Base-by-base conservation (phyloP, 768 basidiomycete genomes). In the Pleurotus citrinopileatus region DNA sequence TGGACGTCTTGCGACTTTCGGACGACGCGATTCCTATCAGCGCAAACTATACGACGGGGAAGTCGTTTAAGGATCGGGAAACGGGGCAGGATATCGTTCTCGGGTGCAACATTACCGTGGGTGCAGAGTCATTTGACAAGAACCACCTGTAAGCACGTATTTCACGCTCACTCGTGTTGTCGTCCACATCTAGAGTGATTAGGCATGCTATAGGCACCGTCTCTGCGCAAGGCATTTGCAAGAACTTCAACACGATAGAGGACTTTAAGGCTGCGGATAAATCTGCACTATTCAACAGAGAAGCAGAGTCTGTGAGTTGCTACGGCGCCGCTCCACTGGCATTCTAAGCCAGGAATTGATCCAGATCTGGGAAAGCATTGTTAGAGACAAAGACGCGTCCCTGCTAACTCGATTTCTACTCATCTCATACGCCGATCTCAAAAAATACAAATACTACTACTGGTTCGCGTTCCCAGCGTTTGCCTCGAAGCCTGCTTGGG, bases 401-500 rank as follows among this genome's bases (percentile, higher is more conserved):
- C 68, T 76, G 10, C 75, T 98, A 36, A 89, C 80, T 53, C 80
- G 80, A 3, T 98, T 98, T 73, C 76, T 98, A 19, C 75, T 97
- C 47, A 89, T 99, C 61, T 94, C 94, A 0, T 98, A 86, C 61
- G 92, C 97, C 0, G 97, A 99, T 69, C 84, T 99, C 61, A 99
- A 98, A 79, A 98, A 95, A 68, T 98, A 97, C 76, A 89, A 87
- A 60, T 98, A 94, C 66, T 94, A 87, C 64, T 98, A 98, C 70
- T 99, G 96, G 97, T 98, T 98, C 64, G 89, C 91, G 0, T 97
- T 98, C 67, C 96, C 97, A 2, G 93, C 95, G 0, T 86, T 98
- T 59, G 86, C 87, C 0, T 76, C 90, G 19, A 93, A 91, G 60
- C 94, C 97, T 5, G 83, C 88, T 4, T 98, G 95, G 95, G 87